Evolutionary conservation across 345 rosid species (phyloP).

Genomic region (Mangifera indica): DNA sequence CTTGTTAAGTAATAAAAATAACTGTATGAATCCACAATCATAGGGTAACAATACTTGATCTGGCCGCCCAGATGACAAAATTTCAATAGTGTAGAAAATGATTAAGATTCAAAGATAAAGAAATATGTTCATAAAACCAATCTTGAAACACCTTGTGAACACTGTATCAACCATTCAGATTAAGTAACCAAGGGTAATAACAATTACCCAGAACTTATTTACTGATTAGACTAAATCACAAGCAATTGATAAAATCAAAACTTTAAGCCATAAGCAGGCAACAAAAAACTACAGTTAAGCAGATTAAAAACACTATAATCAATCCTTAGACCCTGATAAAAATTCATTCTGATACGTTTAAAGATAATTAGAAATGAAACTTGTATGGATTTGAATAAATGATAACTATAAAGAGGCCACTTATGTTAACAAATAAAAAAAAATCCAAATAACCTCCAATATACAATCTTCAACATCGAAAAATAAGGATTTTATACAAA

Average conservation of each 20-base stretch:
- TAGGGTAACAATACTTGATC: not conserved
- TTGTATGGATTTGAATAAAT: slow-evolving; percentile 10
- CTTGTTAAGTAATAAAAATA: not conserved
- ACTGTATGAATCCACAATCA: not conserved
- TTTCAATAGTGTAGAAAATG: not conserved
- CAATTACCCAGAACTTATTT: not conserved
- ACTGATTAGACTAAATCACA: slow-evolving; percentile 13
- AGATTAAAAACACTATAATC: not conserved
- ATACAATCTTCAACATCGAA: not conserved
- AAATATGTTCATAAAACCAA: not conserved
- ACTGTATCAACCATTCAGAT: not conserved
- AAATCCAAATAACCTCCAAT: slow-evolving; percentile 4
- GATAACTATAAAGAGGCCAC: slow-evolving; percentile 10
- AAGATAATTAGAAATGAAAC: slow-evolving; percentile 5
- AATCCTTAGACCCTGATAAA: not conserved
- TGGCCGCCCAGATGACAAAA: slow-evolving; percentile 11
- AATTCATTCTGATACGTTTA: not conserved
- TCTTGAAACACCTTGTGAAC: not conserved
- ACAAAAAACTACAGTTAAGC: slow-evolving; percentile 8
- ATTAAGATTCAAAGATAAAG: not conserved
- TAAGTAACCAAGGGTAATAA: not conserved
- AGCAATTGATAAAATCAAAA: not conserved
- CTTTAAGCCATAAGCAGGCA: not conserved
- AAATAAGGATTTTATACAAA: slow-evolving; percentile 1
- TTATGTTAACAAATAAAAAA: not conserved